Conservation (phyloP, 1,139 yeast genomes). For the Magnusiomyces fungicola region DNA sequence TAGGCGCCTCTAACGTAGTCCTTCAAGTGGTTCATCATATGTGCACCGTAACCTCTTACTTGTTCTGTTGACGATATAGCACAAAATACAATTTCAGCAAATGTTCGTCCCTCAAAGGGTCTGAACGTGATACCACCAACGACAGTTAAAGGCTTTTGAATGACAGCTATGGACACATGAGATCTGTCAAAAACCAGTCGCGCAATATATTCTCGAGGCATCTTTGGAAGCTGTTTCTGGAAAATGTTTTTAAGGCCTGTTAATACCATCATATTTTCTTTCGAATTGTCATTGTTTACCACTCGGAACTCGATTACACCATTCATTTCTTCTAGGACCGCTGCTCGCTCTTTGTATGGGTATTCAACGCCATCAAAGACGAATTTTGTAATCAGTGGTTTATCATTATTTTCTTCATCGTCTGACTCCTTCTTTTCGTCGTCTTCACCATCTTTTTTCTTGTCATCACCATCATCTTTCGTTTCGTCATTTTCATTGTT, state of each 20-base stretch:
- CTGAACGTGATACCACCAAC: constrained; percentile 97
- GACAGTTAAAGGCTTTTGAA: constrained; percentile 84
- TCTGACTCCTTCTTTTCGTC: constrained; percentile 19
- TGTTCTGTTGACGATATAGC: constrained; percentile 97
- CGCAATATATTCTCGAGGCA: constrained; percentile 97
- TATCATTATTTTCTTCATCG: constrained; percentile 26
- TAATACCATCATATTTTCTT: constrained; percentile 80
- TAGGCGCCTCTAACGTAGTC: constrained; percentile 72
- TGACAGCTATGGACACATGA: constrained; percentile 93
- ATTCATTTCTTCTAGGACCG: constrained; percentile 86
- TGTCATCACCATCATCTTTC: constrained; percentile 22
- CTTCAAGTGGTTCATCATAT: constrained; percentile 92
- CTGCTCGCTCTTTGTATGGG: constrained; percentile 84
- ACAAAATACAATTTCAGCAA: constrained; percentile 97
- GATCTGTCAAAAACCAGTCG: constrained; percentile 89
- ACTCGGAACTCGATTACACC: constrained; percentile 91
- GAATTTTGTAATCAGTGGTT: constrained; percentile 38
- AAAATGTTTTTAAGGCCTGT: constrained; percentile 94
- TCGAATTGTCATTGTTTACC: constrained; percentile 86
- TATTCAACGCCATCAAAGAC: constrained; percentile 74
- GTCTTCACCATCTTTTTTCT: constrained; percentile 22
- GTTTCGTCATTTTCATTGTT: constrained; percentile 23
- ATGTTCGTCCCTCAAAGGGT: constrained; percentile 82
- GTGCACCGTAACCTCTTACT: constrained; percentile 98
- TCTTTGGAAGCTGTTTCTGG: constrained; percentile 94